phyloP scores from a whole-genome alignment of 129 eudicot genomes.

The Dittrichia graveolens region DNA sequence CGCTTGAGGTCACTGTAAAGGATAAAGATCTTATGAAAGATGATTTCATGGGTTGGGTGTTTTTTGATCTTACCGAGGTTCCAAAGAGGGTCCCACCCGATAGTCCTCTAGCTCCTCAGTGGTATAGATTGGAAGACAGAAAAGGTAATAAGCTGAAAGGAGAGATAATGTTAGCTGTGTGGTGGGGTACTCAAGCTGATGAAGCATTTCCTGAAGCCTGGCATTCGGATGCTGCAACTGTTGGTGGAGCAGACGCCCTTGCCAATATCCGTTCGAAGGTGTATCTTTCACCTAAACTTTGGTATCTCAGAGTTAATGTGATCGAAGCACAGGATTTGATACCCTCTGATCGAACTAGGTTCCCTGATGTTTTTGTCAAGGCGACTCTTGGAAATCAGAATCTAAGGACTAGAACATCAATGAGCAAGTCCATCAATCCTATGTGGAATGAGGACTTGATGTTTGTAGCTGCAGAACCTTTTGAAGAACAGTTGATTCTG shows the following conservation, averaged over 20 bases:
- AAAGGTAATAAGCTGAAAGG: conserved; percentile 53
- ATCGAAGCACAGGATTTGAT: conserved; percentile 67
- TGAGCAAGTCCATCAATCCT: conserved; percentile 62
- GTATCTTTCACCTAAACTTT: conserved; percentile 62
- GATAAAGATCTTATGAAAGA: conserved; percentile 59
- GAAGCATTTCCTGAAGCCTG: conserved; percentile 72
- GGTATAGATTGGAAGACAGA: conserved; percentile 58
- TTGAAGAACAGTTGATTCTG: conserved; percentile 62
- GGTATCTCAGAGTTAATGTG: conserved; percentile 68
- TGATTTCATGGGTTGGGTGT: conserved; percentile 58
- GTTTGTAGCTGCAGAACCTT: conserved; percentile 75
- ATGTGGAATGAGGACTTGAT: conserved; percentile 71
- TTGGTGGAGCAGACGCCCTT: conserved; percentile 60
- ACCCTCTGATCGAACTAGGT: conserved; percentile 55
- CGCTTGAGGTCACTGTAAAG: conserved; percentile 50
- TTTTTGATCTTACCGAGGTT: conserved; percentile 56
- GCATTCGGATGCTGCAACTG: conserved; percentile 73
- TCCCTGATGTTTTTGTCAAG: conserved; percentile 64
- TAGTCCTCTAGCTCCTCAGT: conserved; percentile 70
- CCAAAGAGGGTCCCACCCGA: conserved; percentile 69
- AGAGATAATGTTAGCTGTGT: conserved; percentile 62
- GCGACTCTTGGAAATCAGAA: conserved; percentile 62
- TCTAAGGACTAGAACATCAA: conserved; percentile 55
- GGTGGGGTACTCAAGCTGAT: conserved; percentile 74
- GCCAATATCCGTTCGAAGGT: conserved; percentile 60